Conservation (phyloP, 2,329 filamentous ascomycete species). For the Hymenoscyphus fructigenus region DNA sequence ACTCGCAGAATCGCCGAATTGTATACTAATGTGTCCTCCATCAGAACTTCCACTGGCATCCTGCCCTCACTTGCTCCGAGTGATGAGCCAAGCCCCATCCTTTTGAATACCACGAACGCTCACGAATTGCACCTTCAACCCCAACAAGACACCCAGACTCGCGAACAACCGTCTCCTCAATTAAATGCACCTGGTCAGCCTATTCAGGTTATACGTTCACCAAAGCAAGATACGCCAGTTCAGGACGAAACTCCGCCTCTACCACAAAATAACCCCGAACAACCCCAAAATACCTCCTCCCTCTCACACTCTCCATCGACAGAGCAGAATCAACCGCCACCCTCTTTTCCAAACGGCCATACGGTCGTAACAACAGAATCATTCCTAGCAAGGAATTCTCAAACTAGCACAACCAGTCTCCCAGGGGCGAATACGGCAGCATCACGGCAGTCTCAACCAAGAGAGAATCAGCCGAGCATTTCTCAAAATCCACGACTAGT, state of each 20-base stretch:
- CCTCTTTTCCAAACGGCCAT: not conserved
- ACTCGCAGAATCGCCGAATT: not conserved
- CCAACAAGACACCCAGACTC: slow-evolving; percentile 11
- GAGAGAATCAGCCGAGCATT: not conserved
- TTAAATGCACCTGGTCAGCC: not conserved
- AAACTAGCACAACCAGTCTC: not conserved
- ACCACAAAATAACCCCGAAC: too few relatives aligned
- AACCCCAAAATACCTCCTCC: not conserved
- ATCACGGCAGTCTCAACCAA: not conserved
- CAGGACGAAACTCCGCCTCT: not conserved
- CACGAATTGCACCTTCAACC: slow-evolving; percentile 23
- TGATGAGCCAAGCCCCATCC: slow-evolving; percentile 54
- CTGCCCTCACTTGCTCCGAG: slow-evolving; percentile 64
- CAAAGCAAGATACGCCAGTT: not conserved
- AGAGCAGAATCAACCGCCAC: not conserved
- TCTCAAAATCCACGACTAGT: not conserved
- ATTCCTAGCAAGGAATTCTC: not conserved
- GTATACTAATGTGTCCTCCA: not conserved
- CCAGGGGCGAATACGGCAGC: not conserved
- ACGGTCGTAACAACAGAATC: not conserved
- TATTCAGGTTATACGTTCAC: not conserved
- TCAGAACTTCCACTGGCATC: slow-evolving; percentile 35
- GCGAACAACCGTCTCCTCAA: slow-evolving; percentile 4
- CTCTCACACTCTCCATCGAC: not conserved
- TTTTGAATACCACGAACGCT: slow-evolving; percentile 36